phyloP scores from a whole-genome alignment of 2,329 filamentous ascomycete species.

The Scedosporium apiospermum region DNA sequence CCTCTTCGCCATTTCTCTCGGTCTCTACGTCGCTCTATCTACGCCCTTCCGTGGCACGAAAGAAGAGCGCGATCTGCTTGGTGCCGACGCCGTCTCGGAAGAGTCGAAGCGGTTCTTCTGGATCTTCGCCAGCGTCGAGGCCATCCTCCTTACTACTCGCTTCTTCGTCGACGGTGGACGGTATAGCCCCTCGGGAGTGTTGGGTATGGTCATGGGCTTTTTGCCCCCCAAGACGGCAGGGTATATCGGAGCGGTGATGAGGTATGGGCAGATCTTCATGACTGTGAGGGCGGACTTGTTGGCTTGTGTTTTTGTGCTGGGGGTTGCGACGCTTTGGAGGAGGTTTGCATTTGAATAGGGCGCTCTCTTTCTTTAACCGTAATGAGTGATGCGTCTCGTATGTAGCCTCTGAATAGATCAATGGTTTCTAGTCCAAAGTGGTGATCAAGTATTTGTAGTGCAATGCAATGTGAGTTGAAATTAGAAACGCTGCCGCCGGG shows the following conservation, averaged over 20 bases:
- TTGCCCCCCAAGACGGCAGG: conserved; percentile 55
- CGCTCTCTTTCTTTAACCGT: not conserved
- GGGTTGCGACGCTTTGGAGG: conserved; percentile 23
- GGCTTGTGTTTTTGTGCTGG: conserved; percentile 67
- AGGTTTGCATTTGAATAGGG: not conserved
- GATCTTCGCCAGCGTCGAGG: conserved; percentile 70
- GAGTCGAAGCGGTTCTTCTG: conserved; percentile 56
- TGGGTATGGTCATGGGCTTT: conserved; percentile 55
- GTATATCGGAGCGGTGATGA: conserved; percentile 50
- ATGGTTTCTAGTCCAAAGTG: not conserved
- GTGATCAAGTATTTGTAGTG: not conserved
- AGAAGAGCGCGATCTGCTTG: conserved; percentile 42
- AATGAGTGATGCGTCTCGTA: not conserved
- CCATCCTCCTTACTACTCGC: conserved; percentile 59
- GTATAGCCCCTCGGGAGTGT: conserved; percentile 43
- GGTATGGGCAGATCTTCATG: conserved; percentile 62
- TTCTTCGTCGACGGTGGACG: conserved; percentile 43
- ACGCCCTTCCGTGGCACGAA: conserved; percentile 62
- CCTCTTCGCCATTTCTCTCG: conserved; percentile 59
- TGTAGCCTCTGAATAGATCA: not conserved
- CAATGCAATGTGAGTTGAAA: not conserved
- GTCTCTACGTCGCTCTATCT: conserved; percentile 58
- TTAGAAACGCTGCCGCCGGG: too few species aligned
- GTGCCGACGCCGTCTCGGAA: conserved; percentile 21
- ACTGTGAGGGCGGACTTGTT: conserved; percentile 67